phyloP scores from a whole-genome alignment of 257 asterid genomes.

The Rauvolfia tetraphylla region DNA sequence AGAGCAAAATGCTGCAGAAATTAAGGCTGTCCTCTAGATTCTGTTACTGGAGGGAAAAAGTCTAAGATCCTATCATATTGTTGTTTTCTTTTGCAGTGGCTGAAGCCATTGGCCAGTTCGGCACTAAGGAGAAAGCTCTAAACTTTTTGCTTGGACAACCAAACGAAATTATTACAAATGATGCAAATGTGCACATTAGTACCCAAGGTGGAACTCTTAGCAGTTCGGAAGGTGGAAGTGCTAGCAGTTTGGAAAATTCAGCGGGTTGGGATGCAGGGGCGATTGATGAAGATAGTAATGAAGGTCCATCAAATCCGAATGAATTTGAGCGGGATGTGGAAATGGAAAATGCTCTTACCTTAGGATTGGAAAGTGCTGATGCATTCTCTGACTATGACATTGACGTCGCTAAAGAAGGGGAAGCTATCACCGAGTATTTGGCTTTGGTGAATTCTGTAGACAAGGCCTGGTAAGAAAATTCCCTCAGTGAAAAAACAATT shows the following conservation, averaged over 20 bases:
- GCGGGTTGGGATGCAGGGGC: conserved; percentile 19
- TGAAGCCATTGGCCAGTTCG: conserved; percentile 46
- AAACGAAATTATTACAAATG: neutral
- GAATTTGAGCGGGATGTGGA: conserved; percentile 50
- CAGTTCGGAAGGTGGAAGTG: conserved; percentile 5
- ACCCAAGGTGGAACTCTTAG: conserved; percentile 10
- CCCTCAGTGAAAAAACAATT: neutral
- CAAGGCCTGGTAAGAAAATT: neutral
- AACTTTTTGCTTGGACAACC: conserved; percentile 42
- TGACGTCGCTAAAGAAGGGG: conserved; percentile 78
- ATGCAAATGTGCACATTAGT: conserved; percentile 19
- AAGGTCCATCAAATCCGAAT: conserved; percentile 25
- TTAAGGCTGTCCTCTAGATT: neutral
- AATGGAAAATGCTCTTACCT: conserved; percentile 78
- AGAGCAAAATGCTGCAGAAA: neutral
- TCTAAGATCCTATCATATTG: neutral
- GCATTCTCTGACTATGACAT: conserved; percentile 82
- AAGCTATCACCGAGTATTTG: conserved; percentile 72
- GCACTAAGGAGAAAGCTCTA: conserved; percentile 48
- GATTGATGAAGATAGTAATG: conserved; percentile 16
- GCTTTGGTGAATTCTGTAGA: conserved; percentile 45
- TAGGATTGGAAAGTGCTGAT: conserved; percentile 56
- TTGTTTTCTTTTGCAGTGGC: conserved; percentile 40
- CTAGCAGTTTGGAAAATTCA: conserved; percentile 14
- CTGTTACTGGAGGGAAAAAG: neutral